These are phyloP conservation scores for Musa troglodytarum DNA, from an alignment of 176 grass and related monocot species.

Conservation along the genomic window DNA sequence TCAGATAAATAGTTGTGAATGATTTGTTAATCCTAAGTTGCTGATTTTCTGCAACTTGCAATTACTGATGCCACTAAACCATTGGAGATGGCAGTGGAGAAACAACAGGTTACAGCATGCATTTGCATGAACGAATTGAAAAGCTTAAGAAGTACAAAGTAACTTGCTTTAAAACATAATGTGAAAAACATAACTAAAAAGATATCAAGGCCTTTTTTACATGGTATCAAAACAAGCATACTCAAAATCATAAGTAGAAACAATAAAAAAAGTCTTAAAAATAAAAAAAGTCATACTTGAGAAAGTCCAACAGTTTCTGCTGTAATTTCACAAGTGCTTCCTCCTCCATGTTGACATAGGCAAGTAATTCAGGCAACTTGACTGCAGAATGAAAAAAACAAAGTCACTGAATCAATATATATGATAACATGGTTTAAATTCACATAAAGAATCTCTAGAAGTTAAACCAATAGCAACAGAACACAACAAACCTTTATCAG, in stretches of 20 bases:
- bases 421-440: background rate
- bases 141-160: too few relatives aligned
- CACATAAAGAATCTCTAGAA: background rate
- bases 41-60: too few relatives aligned
- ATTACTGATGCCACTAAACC: too few relatives aligned
- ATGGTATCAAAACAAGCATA: background rate
- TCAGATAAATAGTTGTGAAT: too few relatives aligned
- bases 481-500: background rate
- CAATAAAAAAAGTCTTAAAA: background rate
- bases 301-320: constrained; percentile 72
- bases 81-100: too few relatives aligned
- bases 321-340: constrained; percentile 71
- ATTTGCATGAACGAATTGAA: too few relatives aligned
- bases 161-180: too few relatives aligned
- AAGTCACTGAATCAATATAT: background rate
- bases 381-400: constrained; percentile 33
- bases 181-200: background rate
- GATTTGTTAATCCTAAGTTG: too few relatives aligned
- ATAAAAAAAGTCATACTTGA: constrained; percentile 55
- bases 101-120: too few relatives aligned
- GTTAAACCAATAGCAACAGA: background rate
- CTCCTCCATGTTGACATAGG: constrained; percentile 87
- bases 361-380: constrained; percentile 85
- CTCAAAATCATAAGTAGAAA: background rate
- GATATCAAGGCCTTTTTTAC: background rate